Evolutionary conservation across 2,329 filamentous ascomycete species (phyloP), one percentile per base, ranked within the genome.

Genomic region (Xylariaceae sp.): DNA sequence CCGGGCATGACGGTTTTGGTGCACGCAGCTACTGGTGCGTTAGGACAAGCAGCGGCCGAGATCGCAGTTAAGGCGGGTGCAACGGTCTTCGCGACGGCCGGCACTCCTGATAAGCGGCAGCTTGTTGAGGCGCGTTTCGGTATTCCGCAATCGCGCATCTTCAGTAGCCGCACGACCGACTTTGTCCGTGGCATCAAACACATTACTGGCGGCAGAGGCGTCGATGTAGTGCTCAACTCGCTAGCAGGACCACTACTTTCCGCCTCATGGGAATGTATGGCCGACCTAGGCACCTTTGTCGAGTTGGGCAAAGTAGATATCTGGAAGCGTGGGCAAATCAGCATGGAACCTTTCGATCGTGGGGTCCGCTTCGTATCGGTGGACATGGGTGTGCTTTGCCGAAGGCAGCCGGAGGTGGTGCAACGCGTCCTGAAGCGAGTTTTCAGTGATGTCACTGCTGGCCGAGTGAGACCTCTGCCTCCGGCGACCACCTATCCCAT

Each of bases 171-270:
- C 17, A 34, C 49, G 25, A 20, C 35, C 10, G 27, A 33, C 11
- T 56, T 58, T 32, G 43, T 36, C 14, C 33, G 38, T 14, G 40
- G 39, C 6, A 33, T 58, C 14, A 41, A 17, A 14, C 42, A 33
- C 5, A n/a, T 43, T 6, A 56, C 52, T 1, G 14, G 27, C 4
- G 50, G 47, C 0, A 25, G 42, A 5, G 50, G 55, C 2, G 49
- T 56, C 16, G 54, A 58, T 12, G 33, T 55, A 4, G 48, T 58
- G 11, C 22, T 54, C 7, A 56, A 54, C n/a, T 51, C 47, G 5
- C 34, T 55, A 1, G 27, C 53, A 1, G 53, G 50, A 2, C 20
- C 42, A 11, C 27, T 7, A 7, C 41, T 52, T 5, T 4, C 22
- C 6, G 47, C 43, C 4, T 45, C 49, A 2, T 47, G 42, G 52